Evolutionary conservation across 169 alveolate species (phyloP).

Genomic region (Theileria orientalis): DNA sequence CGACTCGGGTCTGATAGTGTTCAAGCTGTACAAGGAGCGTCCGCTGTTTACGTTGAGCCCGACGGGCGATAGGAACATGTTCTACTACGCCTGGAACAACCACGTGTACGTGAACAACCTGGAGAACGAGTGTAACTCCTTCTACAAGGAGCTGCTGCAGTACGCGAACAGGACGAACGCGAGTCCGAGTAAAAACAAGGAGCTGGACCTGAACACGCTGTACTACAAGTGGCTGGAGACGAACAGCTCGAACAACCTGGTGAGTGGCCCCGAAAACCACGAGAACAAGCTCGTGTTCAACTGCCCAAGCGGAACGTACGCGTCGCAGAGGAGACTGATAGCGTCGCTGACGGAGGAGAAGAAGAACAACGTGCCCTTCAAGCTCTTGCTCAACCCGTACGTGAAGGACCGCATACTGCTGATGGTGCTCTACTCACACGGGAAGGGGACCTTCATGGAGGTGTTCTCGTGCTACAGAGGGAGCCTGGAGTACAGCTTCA

Average conservation of each 20-base stretch:
- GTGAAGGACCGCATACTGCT: background rate
- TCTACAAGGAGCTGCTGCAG: constrained; percentile 5
- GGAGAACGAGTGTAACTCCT: constrained; percentile 38
- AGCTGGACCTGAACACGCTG: background rate
- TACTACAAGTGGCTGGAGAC: constrained; percentile 14
- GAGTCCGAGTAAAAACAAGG: background rate
- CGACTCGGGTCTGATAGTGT: constrained; percentile 84
- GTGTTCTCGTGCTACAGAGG: constrained; percentile 5
- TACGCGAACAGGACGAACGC: background rate
- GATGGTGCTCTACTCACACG: background rate
- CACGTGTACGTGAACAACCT: constrained; percentile 31
- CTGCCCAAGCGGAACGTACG: constrained; percentile 9
- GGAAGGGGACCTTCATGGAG: background rate
- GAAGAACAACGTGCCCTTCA: background rate
- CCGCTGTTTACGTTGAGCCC: constrained; percentile 36
- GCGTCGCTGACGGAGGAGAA: constrained; percentile 6
- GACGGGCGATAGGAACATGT: constrained; percentile 11
- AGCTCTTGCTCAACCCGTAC: background rate
- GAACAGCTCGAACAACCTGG: background rate
- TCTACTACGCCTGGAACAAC: constrained; percentile 59
- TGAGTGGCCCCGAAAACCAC: background rate
- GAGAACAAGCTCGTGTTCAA: constrained; percentile 3
- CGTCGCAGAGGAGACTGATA: background rate
- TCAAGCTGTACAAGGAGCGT: constrained; percentile 56
- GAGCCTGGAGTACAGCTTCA: background rate